phyloP scores from a whole-genome alignment of 192 early-diverging fungal species.

The Podila verticillata region DNA sequence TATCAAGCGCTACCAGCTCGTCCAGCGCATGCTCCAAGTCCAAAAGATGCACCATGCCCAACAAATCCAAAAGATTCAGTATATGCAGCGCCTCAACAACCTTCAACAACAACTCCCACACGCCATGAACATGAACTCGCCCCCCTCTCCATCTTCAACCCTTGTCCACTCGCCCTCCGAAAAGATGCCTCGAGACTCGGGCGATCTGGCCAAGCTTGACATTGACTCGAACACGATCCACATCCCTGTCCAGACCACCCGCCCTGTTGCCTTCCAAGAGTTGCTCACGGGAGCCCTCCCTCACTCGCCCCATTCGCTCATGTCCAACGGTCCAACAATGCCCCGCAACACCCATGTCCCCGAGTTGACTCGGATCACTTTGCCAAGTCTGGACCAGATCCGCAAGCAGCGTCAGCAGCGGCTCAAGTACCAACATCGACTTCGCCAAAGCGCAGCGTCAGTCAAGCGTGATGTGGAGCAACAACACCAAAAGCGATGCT shows the following conservation, averaged over 20 bases:
- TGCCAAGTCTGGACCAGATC: conserved; percentile 35
- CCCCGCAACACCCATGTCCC: background rate
- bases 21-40: conserved; percentile 30
- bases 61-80: conserved; percentile 39
- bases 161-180: background rate
- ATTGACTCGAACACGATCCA: conserved; percentile 35
- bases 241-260: conserved; percentile 13
- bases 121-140: background rate
- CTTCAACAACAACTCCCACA: conserved; percentile 5
- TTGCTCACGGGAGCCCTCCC: conserved; percentile 2
- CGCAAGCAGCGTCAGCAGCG: conserved; percentile 26
- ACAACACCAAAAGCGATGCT: background rate
- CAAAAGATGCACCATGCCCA: conserved; percentile 34
- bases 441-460: conserved; percentile 16
- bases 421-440: conserved; percentile 30
- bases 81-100: conserved; percentile 26
- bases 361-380: conserved; percentile 21
- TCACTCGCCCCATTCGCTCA: background rate
- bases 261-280: conserved; percentile 17
- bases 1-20: conserved; percentile 21
- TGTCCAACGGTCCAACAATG: background rate
- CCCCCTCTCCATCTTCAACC: background rate
- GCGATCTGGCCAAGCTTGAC: conserved; percentile 18
- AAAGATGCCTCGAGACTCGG: background rate
- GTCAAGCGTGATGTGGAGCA: background rate